Conservation (phyloP, 2,329 filamentous ascomycete genomes). For the Nemania diffusa region DNA sequence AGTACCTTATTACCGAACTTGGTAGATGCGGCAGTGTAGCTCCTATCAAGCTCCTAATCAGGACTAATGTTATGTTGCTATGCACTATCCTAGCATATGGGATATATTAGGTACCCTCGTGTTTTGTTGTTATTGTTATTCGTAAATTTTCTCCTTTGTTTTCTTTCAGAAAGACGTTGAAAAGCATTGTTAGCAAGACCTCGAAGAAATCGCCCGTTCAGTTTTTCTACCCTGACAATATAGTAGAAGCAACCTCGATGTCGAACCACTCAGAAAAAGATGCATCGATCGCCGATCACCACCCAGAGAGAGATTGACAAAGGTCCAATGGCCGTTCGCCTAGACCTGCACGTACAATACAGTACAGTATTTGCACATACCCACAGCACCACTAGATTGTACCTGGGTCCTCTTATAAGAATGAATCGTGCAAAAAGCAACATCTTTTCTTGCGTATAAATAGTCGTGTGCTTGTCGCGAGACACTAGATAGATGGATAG, state of each 20-base stretch:
- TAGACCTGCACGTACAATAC: constrained; percentile 2
- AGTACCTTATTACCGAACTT: background rate
- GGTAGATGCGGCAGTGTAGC: background rate
- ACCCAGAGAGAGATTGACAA: background rate
- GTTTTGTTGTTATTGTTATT: background rate
- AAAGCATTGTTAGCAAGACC: background rate
- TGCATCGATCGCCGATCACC: constrained; percentile 1
- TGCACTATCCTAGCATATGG: background rate
- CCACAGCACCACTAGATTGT: background rate
- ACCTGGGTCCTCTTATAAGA: background rate
- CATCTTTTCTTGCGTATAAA: background rate
- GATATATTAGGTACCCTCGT: background rate
- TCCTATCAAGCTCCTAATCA: background rate
- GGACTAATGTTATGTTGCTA: background rate
- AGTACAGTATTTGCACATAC: background rate
- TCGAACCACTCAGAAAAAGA: background rate
- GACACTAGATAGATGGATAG: background rate
- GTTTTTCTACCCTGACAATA: background rate
- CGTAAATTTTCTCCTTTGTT: background rate
- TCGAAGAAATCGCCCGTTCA: background rate
- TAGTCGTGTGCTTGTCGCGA: background rate
- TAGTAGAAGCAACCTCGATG: background rate
- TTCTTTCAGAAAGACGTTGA: background rate
- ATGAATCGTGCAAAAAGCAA: background rate
- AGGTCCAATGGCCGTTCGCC: background rate